Evolutionary conservation across 306 rosid genomes (phyloP), one percentile per base, ranked within the genome.

Genomic region (Prunus mira): DNA sequence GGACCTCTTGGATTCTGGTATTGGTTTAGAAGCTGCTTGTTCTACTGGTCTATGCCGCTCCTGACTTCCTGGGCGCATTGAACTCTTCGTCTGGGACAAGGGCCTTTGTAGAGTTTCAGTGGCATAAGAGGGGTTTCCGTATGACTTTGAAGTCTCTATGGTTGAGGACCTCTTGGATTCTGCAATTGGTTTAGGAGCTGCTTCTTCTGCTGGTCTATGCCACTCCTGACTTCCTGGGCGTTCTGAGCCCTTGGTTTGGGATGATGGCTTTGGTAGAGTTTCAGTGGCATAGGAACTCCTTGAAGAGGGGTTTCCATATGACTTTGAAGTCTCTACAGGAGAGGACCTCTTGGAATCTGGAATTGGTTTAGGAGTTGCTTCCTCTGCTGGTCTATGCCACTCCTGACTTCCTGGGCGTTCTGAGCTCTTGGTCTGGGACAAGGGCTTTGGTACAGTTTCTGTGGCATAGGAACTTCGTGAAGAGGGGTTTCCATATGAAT

Each of bases 381-480:
- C 74, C 52, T 65, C 73, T 75, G 55, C 32, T 3, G 56, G 70
- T 65, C 18, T 66, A 58, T 15, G 75, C 67, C 73, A 71, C 27
- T 68, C 69, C n/a, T 57, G 74, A 68, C 80, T 80, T 73, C 71
- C 76, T 57, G 19, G 15, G 57, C 66, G 69, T 74, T 75, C 86
- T n/a, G 92, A 85, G 74, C 79, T 76, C 72, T 77, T 80, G 69
- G 52, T 74, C 79, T 56, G 60, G 66, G 86, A 56, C 17, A 80
- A 67, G 62, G 77, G 71, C 78, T 60, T 83, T 45, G 72, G 71
- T 75, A 34, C 69, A 67, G 76, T 54, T 71, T 70, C 71, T 57
- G 80, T 65, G 79, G 81, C 86, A 72, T 73, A 1, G 70, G 78
- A 87, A 83, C 60, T 78, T 65, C 82, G 74, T 45, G 89, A 79